Percentiles rank a stretch among this genome's conserved stretches.
phyloP scores from a whole-genome alignment of 1,284 basidiomycete species.

The Erythrobasidium hasegawianum region DNA sequence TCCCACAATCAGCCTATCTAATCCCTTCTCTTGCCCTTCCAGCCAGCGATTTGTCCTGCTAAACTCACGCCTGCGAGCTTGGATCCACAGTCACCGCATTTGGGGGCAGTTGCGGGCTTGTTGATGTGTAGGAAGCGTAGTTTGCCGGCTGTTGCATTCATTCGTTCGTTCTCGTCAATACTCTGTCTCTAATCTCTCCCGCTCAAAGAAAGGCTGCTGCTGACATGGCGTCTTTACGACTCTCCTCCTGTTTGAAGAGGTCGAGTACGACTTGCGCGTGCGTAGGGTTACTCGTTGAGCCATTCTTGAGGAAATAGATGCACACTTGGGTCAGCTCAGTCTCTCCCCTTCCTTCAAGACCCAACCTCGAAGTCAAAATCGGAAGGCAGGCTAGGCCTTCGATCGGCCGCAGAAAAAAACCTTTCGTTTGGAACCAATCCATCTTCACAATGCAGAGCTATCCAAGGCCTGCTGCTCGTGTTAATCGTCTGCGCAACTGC shows the following conservation, averaged over 20 bases:
- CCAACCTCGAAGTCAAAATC: no score
- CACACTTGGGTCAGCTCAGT: no score
- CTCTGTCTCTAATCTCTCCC: constrained; percentile 27
- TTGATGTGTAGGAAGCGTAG: constrained; percentile 86
- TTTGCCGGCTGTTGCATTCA: constrained; percentile 71
- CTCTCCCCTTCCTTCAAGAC: no score
- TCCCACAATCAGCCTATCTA: neutral
- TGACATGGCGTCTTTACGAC: constrained; percentile 85
- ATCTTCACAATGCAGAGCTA: no score
- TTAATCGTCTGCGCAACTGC: no score
- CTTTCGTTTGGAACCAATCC: no score
- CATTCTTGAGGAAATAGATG: constrained; percentile 11
- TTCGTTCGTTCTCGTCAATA: neutral
- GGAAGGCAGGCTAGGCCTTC: no score
- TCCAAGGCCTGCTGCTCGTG: no score
- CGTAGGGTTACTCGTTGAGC: constrained; percentile 75
- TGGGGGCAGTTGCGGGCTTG: constrained; percentile 80
- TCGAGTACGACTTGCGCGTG: constrained; percentile 99
- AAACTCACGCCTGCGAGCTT: constrained; percentile 82
- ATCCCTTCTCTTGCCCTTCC: neutral
- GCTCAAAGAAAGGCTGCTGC: neutral
- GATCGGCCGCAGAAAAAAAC: no score
- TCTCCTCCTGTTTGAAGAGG: constrained; percentile 89
- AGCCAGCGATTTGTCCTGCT: neutral
- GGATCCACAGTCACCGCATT: constrained; percentile 92